Evolutionary conservation across 2,329 filamentous ascomycete genomes (phyloP), one percentile per base, ranked within the genome.

Genomic region (Microcyclospora pomicola): DNA sequence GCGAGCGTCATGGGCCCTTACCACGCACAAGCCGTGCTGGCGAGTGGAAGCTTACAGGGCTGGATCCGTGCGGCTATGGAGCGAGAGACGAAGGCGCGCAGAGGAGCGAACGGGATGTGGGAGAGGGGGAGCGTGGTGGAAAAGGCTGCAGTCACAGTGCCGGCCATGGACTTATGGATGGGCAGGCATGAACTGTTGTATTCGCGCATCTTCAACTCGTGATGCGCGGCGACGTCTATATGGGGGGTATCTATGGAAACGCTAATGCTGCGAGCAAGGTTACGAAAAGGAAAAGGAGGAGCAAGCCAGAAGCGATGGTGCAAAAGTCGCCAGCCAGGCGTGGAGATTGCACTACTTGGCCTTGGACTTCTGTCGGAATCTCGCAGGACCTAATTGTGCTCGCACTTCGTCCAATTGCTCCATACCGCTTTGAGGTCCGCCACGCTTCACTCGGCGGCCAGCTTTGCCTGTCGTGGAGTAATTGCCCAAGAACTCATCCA

Each of bases 351-450:
- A 24, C 19, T 24, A 24, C 32, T 36, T 39, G 13, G 39, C 16
- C 15, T 31, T 31, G 15, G 29, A 37, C 44, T 54, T 50, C 36
- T n/a, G 30, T 31, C 30, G 12, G 19, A 93, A 59, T 42, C 76
- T 74, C 24, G 86, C 81, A 16, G 82, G 82, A 0, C 88, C 88
- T 40, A 95, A 61, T 6, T 77, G 83, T 46, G 73, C 72, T 37
- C 91, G 71, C 36, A 98, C 80, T 62, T 96, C 88, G 48, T 96
- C 91, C 42, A 96, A 67, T 66, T 96, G 84, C 60, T 83, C 78
- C 47, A 95, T 69, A 0, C 91, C 91, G 42, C 73, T 82, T 56
- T 82, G 80, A 47, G 81, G 77, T 55, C 80, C 83, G 80, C 62
- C 87, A 85, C 44, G 42, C 65, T 87, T 88, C 14, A 85, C 73